Conservation (phyloP, 805 yeast genomes). For the Kodamaea lidongshanica region DNA sequence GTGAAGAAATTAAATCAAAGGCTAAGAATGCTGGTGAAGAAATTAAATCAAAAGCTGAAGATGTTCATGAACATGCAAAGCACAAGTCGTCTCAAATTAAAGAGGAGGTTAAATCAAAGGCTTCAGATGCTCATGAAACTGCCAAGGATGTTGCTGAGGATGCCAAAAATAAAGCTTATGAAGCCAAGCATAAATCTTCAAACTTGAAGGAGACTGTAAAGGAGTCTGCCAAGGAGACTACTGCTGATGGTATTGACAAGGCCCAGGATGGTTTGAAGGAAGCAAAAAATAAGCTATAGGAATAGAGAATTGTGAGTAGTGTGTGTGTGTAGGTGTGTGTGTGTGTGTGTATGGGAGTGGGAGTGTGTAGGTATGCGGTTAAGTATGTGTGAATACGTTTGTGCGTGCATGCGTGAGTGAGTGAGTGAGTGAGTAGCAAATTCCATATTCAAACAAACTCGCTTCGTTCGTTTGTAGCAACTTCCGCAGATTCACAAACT, state of each 20-base stretch:
- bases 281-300: conserved; percentile 11
- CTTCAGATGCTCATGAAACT: conserved; percentile 3
- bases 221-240: conserved; percentile 28
- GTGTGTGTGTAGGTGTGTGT: too few relatives aligned
- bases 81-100: conserved; percentile 7
- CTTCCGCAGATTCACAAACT: too few relatives aligned
- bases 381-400: too few relatives aligned
- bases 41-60: conserved; percentile 5
- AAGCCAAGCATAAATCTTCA: neutral
- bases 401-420: too few relatives aligned
- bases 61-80: conserved; percentile 7
- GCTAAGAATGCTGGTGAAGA: too few relatives aligned
- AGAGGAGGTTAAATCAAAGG: conserved; percentile 3
- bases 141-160: conserved; percentile 1
- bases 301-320: conserved; percentile 7
- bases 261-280: conserved; percentile 5
- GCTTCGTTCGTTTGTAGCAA: too few relatives aligned
- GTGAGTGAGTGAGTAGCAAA: too few relatives aligned
- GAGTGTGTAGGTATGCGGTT: too few relatives aligned
- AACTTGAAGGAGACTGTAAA: conserved; percentile 24
- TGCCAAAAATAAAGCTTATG: conserved; percentile 9
- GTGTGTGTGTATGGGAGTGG: too few relatives aligned
- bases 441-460: too few relatives aligned
- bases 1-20: conserved; percentile 6
- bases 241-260: conserved; percentile 10